Percentiles rank a stretch among this genome's conserved stretches.
phyloP scores from a whole-genome alignment of 2,329 filamentous ascomycete species.

The Penicillium corylophilum region DNA sequence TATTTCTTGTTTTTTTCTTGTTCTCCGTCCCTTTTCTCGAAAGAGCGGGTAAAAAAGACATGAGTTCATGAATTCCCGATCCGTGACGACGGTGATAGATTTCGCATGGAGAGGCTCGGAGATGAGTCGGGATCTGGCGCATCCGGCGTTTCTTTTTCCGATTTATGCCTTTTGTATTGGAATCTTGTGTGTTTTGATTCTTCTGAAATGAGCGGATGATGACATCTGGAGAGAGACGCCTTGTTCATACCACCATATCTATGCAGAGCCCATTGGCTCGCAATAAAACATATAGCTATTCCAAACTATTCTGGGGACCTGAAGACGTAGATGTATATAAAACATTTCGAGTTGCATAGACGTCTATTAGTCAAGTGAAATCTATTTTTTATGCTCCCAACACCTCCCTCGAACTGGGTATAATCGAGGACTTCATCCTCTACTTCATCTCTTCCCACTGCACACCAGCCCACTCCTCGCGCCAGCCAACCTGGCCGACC shows the following conservation, averaged over 20 bases:
- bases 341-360: not conserved
- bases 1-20: conserved; percentile 11
- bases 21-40: conserved; percentile 15
- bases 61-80: conserved; percentile 30
- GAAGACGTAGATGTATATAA: not conserved
- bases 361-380: not conserved
- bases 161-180: conserved; percentile 21
- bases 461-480: conserved; percentile 96
- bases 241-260: conserved; percentile 19
- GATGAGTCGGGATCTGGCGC: conserved; percentile 30
- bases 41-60: conserved; percentile 20
- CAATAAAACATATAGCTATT: conserved; percentile 5
- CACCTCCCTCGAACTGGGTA: conserved; percentile 4
- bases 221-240: conserved; percentile 12
- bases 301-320: not conserved
- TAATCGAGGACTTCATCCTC: conserved; percentile 2
- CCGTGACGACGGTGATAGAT: conserved; percentile 27
- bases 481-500: conserved; percentile 68
- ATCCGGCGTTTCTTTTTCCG: conserved; percentile 24
- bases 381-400: conserved; percentile 6
- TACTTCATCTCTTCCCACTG: conserved; percentile 80
- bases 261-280: conserved; percentile 3
- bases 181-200: conserved; percentile 16
- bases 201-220: conserved; percentile 17
- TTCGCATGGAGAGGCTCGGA: conserved; percentile 29